Evolutionary conservation across 768 basidiomycete genomes (phyloP), one percentile per base, ranked within the genome.

Genomic region (Agrocybe praecox): DNA sequence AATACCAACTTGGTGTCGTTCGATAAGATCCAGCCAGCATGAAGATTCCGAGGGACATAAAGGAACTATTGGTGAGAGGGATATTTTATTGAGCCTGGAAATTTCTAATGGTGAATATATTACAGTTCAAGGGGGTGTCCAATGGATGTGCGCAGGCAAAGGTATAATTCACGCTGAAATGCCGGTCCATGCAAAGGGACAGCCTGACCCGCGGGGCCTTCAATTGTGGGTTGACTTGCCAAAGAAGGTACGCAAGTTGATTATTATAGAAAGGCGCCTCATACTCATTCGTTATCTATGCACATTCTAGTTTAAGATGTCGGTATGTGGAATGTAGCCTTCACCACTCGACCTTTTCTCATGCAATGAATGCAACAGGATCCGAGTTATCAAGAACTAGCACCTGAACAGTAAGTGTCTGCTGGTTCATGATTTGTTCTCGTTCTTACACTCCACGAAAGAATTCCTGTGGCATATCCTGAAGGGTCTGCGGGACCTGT

Each of bases 41-140:
- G 96, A 98, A 73, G 96, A 98, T 68, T 96, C 92, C 21, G 87
- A 86, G 2, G 96, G 92, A 1, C 90, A 95, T 70, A 84, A 85
- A 57, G 92, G 91, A 36, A 83, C 80, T 17, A 90, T 92, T 51
- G 72, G 79, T 74, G 42, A 36, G 68, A 57, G 6, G n/a, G 21
- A 10, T 22, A 55, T 9, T 14, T 24, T 26, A n/a, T 29, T 29
- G 3, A 6, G n/a, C 19, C 49, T 12, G 42, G 5, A 50, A 48
- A 1, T 17, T 14, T 57, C 55, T 19, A 19, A 14, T 52, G 59
- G 18, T 19, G 33, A 36, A 36, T 23, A 24, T 26, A 18, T 11
- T 50, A 18, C 49, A 80, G 80, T 83, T 40, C 67, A 87, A 9
- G 96, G 96, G 3, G 96, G 94, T 48, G 88, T 97, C 1, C 96